These are phyloP conservation scores for Curvularia verruculosa DNA, from an alignment of 2,329 filamentous ascomycete genomes.

Conservation along the genomic window DNA sequence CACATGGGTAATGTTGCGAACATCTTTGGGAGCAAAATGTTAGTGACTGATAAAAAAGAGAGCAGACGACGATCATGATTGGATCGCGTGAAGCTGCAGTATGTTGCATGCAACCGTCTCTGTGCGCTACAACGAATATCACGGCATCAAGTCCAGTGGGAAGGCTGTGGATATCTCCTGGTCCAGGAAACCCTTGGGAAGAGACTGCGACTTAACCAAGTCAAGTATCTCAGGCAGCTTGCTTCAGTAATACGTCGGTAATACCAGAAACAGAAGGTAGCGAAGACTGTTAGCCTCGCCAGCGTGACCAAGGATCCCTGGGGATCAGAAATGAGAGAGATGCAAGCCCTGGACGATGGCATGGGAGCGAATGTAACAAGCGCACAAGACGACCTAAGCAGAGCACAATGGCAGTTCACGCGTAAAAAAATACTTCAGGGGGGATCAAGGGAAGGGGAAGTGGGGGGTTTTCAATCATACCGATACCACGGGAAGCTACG, in stretches of 20 bases:
- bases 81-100: conserved; percentile 64
- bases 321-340: conserved; percentile 81
- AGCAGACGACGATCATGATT: conserved; percentile 59
- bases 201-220: conserved; percentile 71
- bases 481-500: conserved; percentile 99
- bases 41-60: conserved; percentile 68
- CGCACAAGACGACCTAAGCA: conserved; percentile 90
- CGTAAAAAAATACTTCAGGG: conserved; percentile 55
- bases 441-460: conserved; percentile 48
- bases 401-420: conserved; percentile 75
- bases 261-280: conserved; percentile 73
- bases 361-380: conserved; percentile 74
- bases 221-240: conserved; percentile 75
- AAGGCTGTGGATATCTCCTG: conserved; percentile 64
- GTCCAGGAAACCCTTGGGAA: conserved; percentile 72
- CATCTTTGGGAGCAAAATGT: conserved; percentile 85
- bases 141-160: conserved; percentile 54
- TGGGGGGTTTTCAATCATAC: conserved; percentile 80
- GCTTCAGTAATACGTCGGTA: conserved; percentile 71
- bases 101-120: conserved; percentile 63
- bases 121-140: conserved; percentile 56
- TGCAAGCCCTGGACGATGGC: conserved; percentile 87
- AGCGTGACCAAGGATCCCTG: conserved; percentile 86
- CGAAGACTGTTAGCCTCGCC: conserved; percentile 73
- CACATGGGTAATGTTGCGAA: conserved; percentile 99